Base-by-base conservation (phyloP, 768 basidiomycete genomes). In the Lactarius psammicola region DNA sequence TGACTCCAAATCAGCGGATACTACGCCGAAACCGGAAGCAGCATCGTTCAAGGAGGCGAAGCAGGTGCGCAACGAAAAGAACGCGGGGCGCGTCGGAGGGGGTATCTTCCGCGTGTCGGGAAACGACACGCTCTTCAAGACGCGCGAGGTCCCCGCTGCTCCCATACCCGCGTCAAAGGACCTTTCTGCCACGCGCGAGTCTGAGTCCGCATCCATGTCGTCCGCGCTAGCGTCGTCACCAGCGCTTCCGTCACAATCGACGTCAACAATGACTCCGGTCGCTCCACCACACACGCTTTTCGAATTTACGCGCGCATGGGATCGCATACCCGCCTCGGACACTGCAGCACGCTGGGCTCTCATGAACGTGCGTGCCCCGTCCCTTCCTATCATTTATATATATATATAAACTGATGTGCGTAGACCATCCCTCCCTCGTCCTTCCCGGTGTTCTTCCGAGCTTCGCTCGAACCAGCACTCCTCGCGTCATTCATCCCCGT, bases 101-200 rank as follows among this genome's bases (percentile, higher is more conserved):
- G 90, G 90, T 0, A 88, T 93, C 59, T 90, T 93, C 76, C 82
- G 85, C 31, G 76, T 80, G 3, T 80, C 84, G 15, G 91, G 90
- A 1, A 77, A 83, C 20, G 83, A 81, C 53, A 87, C 83, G 2
- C 74, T 91, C 11, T 83, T 92, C 66, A 71, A 79, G 18, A 77
- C 75, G 23, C 70, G 78, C 59, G 36, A 53, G 66, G n/a, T 49
- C 34, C 36, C 53, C 20, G 56, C n/a, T n/a, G n/a, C n/a, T n/a
- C n/a, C n/a, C n/a, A n/a, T n/a, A n/a, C n/a, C n/a, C n/a, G n/a
- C n/a, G n/a, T n/a, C n/a, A n/a, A n/a, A n/a, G n/a, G n/a, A n/a
- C n/a, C n/a, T n/a, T n/a, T n/a, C 44, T 23, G 5, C 40, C 40
- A 42, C 40, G 18, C 23, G 60, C 28, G 26, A 30, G 15, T n/a